A percentile compares a stretch with the other conserved stretches of the same genome.
Conservation (phyloP, 257 asterid genomes). For the Solanum megistacrolobum region DNA sequence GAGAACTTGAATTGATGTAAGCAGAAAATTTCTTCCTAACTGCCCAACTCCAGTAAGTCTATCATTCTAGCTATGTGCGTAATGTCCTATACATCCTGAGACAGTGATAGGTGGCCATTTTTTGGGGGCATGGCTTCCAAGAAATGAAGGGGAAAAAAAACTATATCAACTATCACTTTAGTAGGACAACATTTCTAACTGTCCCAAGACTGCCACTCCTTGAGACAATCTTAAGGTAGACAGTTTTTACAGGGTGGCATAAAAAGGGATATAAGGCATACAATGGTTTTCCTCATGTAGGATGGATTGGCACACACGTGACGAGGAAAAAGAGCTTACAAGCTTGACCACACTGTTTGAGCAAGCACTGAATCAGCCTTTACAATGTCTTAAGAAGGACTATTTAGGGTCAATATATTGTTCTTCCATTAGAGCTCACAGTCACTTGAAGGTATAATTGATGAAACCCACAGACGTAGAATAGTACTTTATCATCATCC, state of each 20-base stretch:
- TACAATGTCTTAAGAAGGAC: neutral
- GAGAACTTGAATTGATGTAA: neutral
- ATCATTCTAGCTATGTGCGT: neutral
- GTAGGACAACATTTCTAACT: neutral
- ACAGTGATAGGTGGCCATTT: neutral
- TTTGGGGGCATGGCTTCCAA: neutral
- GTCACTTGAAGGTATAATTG: neutral
- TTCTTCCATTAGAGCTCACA: neutral
- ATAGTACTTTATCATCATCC: neutral
- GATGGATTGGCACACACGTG: neutral
- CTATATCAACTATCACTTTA: neutral
- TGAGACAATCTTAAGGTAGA: neutral
- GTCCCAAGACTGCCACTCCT: neutral
- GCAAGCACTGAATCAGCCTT: neutral
- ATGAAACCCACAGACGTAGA: neutral
- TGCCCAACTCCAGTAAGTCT: neutral
- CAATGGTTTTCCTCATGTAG: neutral
- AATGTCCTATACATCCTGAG: neutral
- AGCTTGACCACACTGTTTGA: neutral
- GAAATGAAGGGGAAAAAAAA: no score
- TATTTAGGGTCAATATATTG: neutral
- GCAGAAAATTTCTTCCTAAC: neutral
- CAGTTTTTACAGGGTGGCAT: neutral
- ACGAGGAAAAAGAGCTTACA: neutral
- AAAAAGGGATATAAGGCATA: neutral